phyloP scores from a whole-genome alignment of 1,284 basidiomycete genomes.

The Irpex sp. region DNA sequence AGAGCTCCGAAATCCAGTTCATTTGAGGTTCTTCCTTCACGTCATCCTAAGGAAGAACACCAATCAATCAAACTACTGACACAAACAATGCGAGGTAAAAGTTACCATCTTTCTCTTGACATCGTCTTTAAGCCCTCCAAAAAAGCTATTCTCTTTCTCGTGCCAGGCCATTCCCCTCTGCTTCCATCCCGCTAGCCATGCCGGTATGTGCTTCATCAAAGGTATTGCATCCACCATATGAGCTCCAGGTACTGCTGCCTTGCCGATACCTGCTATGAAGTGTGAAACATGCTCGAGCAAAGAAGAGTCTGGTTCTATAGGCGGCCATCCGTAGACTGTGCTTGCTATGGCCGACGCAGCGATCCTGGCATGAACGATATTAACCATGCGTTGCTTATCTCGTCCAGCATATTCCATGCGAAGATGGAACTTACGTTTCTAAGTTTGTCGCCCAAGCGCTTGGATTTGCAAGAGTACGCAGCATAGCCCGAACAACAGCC shows the following conservation, averaged over 20 bases:
- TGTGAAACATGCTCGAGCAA: neutral
- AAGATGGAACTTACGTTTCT: neutral
- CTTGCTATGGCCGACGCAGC: neutral
- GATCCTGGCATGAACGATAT: neutral
- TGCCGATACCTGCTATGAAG: neutral
- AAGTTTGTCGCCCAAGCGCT: neutral
- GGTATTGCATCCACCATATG: neutral
- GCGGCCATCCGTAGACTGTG: neutral
- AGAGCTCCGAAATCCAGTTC: neutral
- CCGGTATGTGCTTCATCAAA: conserved; percentile 7
- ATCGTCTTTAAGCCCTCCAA: neutral
- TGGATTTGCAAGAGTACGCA: no score
- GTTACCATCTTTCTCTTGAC: neutral
- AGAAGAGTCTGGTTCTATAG: neutral
- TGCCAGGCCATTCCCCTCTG: conserved; percentile 4
- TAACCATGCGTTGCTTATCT: neutral
- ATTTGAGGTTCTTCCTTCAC: neutral
- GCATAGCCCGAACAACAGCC: neutral
- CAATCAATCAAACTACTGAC: no score
- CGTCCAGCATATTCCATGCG: no score
- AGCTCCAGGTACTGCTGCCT: neutral
- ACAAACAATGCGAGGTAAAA: no score
- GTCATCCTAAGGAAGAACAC: neutral
- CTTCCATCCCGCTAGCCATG: conserved; percentile 8
- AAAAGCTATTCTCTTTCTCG: conserved; percentile 5